These are phyloP conservation scores for Tetrahymena borealis DNA, from an alignment of 73 alveolate species.

Conservation along the genomic window DNA sequence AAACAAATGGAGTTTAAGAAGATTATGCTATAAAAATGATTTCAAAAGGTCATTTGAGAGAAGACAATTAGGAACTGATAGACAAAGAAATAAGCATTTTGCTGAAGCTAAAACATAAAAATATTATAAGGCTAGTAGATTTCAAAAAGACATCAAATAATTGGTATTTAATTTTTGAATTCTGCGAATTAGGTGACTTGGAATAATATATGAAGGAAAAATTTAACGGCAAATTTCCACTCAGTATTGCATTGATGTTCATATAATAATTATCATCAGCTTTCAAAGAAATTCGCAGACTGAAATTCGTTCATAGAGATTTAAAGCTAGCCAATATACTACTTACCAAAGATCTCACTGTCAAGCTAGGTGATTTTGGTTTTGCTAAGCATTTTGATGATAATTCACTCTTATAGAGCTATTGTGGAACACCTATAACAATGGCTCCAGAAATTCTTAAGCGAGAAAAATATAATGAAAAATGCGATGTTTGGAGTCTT, in stretches of 20 bases:
- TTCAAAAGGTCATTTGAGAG: slow-evolving; percentile 20
- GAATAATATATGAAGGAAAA: slow-evolving; percentile 30
- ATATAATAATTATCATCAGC: neutral
- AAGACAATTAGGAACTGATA: slow-evolving; percentile 18
- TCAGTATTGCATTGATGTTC: neutral
- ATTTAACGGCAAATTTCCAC: neutral
- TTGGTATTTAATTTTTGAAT: slow-evolving; percentile 31
- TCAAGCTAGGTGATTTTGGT: neutral
- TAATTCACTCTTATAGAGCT: slow-evolving; percentile 1
- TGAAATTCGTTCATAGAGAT: neutral
- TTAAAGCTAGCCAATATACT: neutral
- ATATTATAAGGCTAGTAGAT: slow-evolving; percentile 33
- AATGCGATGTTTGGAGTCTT: slow-evolving; percentile 70
- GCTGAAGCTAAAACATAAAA: slow-evolving; percentile 16
- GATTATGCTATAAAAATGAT: slow-evolving; percentile 44
- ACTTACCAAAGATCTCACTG: neutral
- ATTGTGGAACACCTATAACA: slow-evolving; percentile 69
- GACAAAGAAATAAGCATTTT: slow-evolving; percentile 37
- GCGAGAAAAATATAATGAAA: slow-evolving; percentile 35
- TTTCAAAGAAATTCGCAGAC: neutral
- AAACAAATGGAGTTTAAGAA: slow-evolving; percentile 20
- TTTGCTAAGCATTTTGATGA: neutral
- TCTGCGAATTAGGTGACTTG: slow-evolving; percentile 33
- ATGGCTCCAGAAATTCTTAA: slow-evolving; percentile 78
- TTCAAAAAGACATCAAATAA: slow-evolving; percentile 28